Percentiles rank a stretch among this genome's conserved stretches.
Conservation (phyloP, 2,329 filamentous ascomycete genomes). For the Verticillium zaregamsianum region DNA sequence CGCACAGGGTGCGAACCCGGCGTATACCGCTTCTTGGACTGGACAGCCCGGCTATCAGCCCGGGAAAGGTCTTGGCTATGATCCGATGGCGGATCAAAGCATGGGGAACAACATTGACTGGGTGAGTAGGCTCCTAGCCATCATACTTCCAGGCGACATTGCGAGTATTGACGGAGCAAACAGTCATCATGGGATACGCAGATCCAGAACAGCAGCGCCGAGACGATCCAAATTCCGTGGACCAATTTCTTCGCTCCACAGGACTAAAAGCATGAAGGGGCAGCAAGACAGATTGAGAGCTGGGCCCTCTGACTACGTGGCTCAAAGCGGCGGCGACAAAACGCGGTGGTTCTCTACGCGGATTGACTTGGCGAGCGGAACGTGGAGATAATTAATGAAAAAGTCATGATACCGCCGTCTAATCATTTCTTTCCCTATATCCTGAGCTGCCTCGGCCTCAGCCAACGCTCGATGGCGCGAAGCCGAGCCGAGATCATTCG, state of each 20-base stretch:
- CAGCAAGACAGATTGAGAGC: no score
- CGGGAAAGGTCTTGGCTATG: neutral
- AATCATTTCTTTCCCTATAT: no score
- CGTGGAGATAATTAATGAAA: no score
- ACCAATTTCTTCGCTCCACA: slow-evolving; percentile 13
- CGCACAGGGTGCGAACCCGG: neutral
- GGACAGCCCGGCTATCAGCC: neutral
- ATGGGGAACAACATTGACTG: slow-evolving; percentile 6
- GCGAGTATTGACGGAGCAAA: neutral
- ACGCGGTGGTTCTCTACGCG: no score
- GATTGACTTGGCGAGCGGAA: no score
- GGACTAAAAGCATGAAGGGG: neutral
- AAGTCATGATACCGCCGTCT: no score
- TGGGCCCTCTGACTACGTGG: no score
- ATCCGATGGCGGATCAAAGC: neutral
- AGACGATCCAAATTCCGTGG: slow-evolving; percentile 21
- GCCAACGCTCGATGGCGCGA: no score
- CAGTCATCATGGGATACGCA: slow-evolving; percentile 20
- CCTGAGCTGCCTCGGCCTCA: no score
- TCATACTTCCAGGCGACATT: neutral
- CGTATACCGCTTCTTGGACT: neutral
- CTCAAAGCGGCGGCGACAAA: no score
- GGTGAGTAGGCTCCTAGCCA: slow-evolving; percentile 4
- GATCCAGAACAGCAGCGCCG: slow-evolving; percentile 17
- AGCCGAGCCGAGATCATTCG: no score